A percentile compares a stretch with the other conserved stretches of the same genome.
These are phyloP conservation scores for Chaetomium tenue DNA, from an alignment of 495 filamentous ascomycete genomes.

Conservation along the genomic window DNA sequence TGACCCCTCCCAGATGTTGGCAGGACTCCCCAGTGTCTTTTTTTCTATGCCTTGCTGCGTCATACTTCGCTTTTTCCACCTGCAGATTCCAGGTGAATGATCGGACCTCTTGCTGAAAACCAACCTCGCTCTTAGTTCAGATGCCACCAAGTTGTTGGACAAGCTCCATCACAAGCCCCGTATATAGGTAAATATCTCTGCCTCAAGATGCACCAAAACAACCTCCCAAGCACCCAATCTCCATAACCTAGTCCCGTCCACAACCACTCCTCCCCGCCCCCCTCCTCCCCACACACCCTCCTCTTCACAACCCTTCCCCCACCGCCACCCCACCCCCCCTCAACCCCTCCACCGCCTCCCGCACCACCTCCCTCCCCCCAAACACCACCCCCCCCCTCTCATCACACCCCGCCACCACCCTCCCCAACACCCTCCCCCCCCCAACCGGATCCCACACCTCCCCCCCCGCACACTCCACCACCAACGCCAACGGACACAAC, in stretches of 20 bases:
- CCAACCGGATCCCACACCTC: conserved; percentile 44
- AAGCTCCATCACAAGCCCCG: too few relatives aligned
- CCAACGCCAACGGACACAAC: conserved; percentile 49
- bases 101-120: too few relatives aligned
- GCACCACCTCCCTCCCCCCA: conserved; percentile 49
- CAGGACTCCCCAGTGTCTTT: too few relatives aligned
- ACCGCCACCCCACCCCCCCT: not conserved
- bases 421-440: conserved; percentile 42
- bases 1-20: too few relatives aligned
- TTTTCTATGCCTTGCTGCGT: too few relatives aligned
- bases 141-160: too few relatives aligned
- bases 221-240: not conserved
- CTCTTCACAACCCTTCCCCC: not conserved
- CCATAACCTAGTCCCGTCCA: not conserved
- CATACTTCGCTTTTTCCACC: too few relatives aligned
- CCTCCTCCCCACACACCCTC: not conserved
- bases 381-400: conserved; percentile 51
- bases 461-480: conserved; percentile 54
- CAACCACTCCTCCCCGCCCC: too few relatives aligned
- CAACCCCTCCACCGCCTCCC: conserved; percentile 19
- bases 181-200: too few relatives aligned
- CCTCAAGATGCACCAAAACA: too few relatives aligned
- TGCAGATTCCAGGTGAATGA: too few relatives aligned
- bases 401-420: conserved; percentile 38
- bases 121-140: too few relatives aligned